Conservation (phyloP, 2,329 filamentous ascomycete species). For the Dactylellina drechsleri region DNA sequence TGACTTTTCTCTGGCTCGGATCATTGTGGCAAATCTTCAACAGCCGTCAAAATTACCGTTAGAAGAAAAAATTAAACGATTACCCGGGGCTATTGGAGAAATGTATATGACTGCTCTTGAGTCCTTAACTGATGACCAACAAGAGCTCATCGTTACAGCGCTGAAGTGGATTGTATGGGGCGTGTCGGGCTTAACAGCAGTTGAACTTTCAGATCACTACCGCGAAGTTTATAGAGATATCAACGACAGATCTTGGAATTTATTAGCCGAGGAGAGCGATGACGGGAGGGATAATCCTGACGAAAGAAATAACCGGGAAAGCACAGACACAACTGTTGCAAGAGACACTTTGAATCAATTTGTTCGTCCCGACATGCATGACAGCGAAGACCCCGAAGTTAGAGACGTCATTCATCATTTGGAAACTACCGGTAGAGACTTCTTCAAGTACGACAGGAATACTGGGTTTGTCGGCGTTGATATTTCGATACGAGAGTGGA, state of each 20-base stretch:
- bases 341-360: too few relatives aligned
- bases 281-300: not conserved
- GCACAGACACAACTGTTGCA: not conserved
- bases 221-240: slow-evolving; percentile 12
- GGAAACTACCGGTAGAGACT: slow-evolving; percentile 43
- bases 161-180: slow-evolving; percentile 44
- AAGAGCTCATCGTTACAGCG: slow-evolving; percentile 26
- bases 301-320: not conserved
- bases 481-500: slow-evolving; percentile 49
- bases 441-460: slow-evolving; percentile 35
- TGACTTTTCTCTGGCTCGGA: slow-evolving; percentile 32
- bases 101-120: slow-evolving; percentile 37
- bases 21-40: slow-evolving; percentile 32
- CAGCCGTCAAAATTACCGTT: slow-evolving; percentile 34
- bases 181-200: slow-evolving; percentile 13
- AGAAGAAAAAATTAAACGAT: slow-evolving; percentile 13
- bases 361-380: too few relatives aligned
- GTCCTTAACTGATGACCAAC: slow-evolving; percentile 30
- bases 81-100: slow-evolving; percentile 37
- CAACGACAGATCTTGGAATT: not conserved
- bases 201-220: slow-evolving; percentile 42
- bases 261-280: not conserved
- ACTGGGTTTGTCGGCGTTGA: slow-evolving; percentile 40
- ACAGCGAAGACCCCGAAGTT: slow-evolving; percentile 27
- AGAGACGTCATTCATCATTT: slow-evolving; percentile 45